Percentiles rank a stretch among this genome's conserved stretches.
These are phyloP conservation scores for Clitoria ternatea DNA, from an alignment of 306 rosid species.

Conservation along the genomic window DNA sequence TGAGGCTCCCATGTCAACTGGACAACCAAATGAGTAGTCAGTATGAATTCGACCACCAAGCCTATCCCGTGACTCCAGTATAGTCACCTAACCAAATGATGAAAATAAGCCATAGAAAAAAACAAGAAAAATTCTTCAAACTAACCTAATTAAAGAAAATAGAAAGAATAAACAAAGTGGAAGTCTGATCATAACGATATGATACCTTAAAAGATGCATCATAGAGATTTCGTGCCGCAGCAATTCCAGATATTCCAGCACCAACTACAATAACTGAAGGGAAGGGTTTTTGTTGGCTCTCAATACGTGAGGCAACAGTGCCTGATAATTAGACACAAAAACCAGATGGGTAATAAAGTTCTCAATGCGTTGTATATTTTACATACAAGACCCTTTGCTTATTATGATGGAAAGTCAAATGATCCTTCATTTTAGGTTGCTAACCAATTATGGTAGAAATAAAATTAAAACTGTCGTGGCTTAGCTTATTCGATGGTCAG, in stretches of 20 bases:
- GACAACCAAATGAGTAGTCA: slow-evolving; percentile 76
- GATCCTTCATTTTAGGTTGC: too few relatives aligned
- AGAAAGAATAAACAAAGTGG: not conserved
- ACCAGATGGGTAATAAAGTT: slow-evolving; percentile 14
- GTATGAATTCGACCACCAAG: slow-evolving; percentile 90
- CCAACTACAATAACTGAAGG: slow-evolving; percentile 85
- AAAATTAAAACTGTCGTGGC: too few relatives aligned
- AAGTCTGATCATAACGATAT: not conserved
- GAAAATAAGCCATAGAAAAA: slow-evolving; percentile 21
- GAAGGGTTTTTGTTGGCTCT: slow-evolving; percentile 23
- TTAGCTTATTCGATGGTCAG: too few relatives aligned
- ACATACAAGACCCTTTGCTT: too few relatives aligned
- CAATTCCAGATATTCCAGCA: slow-evolving; percentile 84
- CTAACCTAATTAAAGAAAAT: not conserved
- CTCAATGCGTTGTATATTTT: too few relatives aligned
- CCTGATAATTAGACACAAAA: slow-evolving; percentile 35
- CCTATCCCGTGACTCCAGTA: slow-evolving; percentile 76
- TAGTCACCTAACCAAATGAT: slow-evolving; percentile 45
- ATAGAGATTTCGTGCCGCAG: slow-evolving; percentile 72
- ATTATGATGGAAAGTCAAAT: too few relatives aligned
- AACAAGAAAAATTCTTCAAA: not conserved
- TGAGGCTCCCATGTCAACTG: slow-evolving; percentile 93
- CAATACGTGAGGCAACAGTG: slow-evolving; percentile 33
- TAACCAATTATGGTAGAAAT: too few relatives aligned
- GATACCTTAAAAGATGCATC: slow-evolving; percentile 76